Evolutionary conservation across 2,329 filamentous ascomycete genomes (phyloP).

Genomic region (Colletotrichum cordylinicola): DNA sequence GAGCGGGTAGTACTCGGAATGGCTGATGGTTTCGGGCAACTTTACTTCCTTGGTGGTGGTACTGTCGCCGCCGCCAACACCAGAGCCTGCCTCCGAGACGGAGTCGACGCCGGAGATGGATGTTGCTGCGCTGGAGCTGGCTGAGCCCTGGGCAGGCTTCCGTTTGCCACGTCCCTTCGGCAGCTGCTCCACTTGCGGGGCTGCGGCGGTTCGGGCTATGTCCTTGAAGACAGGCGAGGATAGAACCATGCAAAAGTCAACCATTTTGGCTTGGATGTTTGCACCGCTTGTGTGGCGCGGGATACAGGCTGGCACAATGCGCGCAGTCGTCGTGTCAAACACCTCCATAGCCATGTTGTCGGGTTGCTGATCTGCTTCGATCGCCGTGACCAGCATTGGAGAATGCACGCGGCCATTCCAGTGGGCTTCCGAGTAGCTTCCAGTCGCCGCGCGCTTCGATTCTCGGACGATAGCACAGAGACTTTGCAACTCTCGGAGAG

Average conservation of each 20-base stretch:
- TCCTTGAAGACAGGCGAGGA: background rate
- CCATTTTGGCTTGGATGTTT: background rate
- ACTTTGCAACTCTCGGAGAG: background rate
- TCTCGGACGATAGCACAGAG: background rate
- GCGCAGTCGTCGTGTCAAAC: background rate
- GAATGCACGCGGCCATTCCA: background rate
- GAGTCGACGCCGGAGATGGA: background rate
- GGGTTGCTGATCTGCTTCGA: background rate
- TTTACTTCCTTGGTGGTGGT: background rate
- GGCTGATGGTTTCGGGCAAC: background rate
- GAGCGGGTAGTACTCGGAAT: background rate
- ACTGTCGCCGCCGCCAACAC: background rate
- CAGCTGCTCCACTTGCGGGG: background rate
- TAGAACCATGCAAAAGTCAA: background rate
- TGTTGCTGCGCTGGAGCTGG: background rate
- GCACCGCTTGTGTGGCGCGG: background rate
- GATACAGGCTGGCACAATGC: background rate
- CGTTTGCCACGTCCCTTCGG: background rate
- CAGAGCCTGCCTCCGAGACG: background rate
- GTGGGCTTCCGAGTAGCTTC: background rate
- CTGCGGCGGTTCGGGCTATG: background rate
- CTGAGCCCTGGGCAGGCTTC: background rate
- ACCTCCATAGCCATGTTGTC: background rate
- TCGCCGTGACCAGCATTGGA: background rate
- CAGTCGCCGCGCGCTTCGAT: background rate